These are phyloP conservation scores for Pseudogymnoascus sp. DNA, from an alignment of 2,329 filamentous ascomycete genomes.

Conservation along the genomic window DNA sequence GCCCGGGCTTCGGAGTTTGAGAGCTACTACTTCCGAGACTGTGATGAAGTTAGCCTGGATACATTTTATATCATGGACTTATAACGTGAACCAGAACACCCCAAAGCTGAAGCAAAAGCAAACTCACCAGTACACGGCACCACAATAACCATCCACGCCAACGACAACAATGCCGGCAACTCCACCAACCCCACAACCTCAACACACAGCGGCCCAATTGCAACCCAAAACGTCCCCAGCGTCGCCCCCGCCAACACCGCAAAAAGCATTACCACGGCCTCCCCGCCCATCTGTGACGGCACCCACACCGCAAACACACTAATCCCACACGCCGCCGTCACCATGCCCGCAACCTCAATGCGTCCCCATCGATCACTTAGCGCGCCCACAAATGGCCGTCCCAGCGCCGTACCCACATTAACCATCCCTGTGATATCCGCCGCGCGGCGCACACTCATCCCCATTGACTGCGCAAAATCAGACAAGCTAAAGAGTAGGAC, in stretches of 20 bases:
- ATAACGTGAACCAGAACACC: conserved; percentile 10
- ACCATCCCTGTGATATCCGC: conserved; percentile 36
- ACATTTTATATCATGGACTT: background rate
- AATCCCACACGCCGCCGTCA: conserved; percentile 35
- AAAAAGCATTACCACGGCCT: conserved; percentile 34
- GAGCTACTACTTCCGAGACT: conserved; percentile 35
- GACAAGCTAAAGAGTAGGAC: conserved; percentile 40
- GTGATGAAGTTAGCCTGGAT: background rate
- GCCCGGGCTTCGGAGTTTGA: conserved; percentile 31
- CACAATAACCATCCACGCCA: conserved; percentile 32
- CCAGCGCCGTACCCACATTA: conserved; percentile 41
- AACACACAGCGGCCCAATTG: conserved; percentile 34
- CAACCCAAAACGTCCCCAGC: conserved; percentile 43
- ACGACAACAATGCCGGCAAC: conserved; percentile 33
- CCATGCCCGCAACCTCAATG: conserved; percentile 34
- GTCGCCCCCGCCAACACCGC: conserved; percentile 37
- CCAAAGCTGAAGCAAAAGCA: conserved; percentile 30
- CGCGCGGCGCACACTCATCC: conserved; percentile 33
- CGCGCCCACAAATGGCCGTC: conserved; percentile 39
- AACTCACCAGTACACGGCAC: conserved; percentile 31
- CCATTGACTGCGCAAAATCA: conserved; percentile 39
- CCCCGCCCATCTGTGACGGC: conserved; percentile 34
- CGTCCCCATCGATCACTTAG: conserved; percentile 38
- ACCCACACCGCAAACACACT: conserved; percentile 40
- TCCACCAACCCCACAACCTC: conserved; percentile 35